Evolutionary conservation across 768 basidiomycete genomes (phyloP).

Genomic region (Botryobasidium botryosum): DNA sequence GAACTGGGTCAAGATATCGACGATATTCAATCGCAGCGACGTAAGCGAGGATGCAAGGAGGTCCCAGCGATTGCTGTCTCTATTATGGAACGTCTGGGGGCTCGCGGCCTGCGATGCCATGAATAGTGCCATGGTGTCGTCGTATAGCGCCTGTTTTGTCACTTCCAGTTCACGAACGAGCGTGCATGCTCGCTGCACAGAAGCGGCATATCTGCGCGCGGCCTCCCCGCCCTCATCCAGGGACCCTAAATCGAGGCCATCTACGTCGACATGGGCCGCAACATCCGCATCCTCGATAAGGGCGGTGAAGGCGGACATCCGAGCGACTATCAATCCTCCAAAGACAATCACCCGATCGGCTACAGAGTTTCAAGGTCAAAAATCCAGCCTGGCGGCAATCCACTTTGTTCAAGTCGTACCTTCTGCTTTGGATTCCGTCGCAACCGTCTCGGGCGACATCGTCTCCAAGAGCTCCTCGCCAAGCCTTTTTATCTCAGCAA

Average conservation of each 20-base stretch:
- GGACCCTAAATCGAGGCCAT: too few relatives aligned
- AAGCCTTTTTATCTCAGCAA: conserved; percentile 42
- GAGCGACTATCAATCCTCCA: too few relatives aligned
- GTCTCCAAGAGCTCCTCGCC: too few relatives aligned
- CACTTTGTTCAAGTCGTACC: too few relatives aligned
- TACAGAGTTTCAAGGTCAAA: too few relatives aligned
- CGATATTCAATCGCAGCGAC: not conserved
- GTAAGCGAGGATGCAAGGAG: not conserved
- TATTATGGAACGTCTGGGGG: conserved; percentile 16
- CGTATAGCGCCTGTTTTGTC: conserved; percentile 53
- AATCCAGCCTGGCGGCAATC: too few relatives aligned
- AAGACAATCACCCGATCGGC: too few relatives aligned
- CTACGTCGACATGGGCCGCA: conserved; percentile 68
- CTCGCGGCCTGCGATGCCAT: conserved; percentile 35
- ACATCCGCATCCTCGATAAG: conserved; percentile 57
- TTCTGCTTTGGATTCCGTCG: too few relatives aligned
- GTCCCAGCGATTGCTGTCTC: too few relatives aligned
- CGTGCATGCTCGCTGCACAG: conserved; percentile 51
- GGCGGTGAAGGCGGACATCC: conserved; percentile 39
- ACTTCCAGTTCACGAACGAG: conserved; percentile 57
- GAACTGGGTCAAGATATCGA: conserved; percentile 3
- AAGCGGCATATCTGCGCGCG: conserved; percentile 26
- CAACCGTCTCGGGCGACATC: too few relatives aligned
- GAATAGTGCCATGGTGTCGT: conserved; percentile 47
- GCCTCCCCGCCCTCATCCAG: not conserved